Evolutionary conservation across 2,329 filamentous ascomycete species (phyloP), one percentile per base, ranked within the genome.

Genomic region (Alternaria sp.): DNA sequence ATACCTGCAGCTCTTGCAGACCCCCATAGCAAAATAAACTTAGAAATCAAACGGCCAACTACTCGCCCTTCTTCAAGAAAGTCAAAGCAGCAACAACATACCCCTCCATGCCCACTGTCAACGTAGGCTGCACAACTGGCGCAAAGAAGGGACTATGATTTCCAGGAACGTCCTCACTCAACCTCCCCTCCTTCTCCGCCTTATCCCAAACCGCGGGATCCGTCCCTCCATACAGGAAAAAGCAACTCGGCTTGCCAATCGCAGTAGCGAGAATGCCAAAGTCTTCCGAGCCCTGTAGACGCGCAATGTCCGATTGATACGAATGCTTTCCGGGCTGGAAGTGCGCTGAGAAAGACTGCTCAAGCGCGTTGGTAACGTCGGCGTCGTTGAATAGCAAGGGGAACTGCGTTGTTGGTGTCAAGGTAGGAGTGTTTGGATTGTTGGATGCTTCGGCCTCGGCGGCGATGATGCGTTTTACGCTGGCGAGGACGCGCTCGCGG

Each of bases 61-160:
- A 33, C 49, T 51, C 28, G 8, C 46, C 57, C 41, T 72, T 75
- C 20, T 68, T 68, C 60, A 85, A 70, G 63, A 82, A 84, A 0
- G 78, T 85, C 79, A 88, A 79, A 6, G 85, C 85, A 21, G 81
- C 84, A 28, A 85, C 74, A 55, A 82, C 82, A 70, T 87, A 76
- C 1, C 85, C 85, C 76, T 87, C 84, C 30, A 75, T 78, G 0
- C 85, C 88, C 5, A 79, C 80, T 63, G 65, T 82, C 79, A 90
- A 74, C 0, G 88, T 90, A 8, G 87, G 87, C 73, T 86, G 83
- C 23, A 90, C 82, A 1, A 83, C 84, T 6, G 88, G 88, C 30
- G 85, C 85, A 77, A 90, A 90, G 58, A 83, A 81, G 0, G 86
- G 83, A 62, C 83, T 86, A 71, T 90, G 88, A 67, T 90, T 90